Evolutionary conservation across 2,329 filamentous ascomycete genomes (phyloP), one percentile per base, ranked within the genome.

Genomic region (Massarina eburnea): DNA sequence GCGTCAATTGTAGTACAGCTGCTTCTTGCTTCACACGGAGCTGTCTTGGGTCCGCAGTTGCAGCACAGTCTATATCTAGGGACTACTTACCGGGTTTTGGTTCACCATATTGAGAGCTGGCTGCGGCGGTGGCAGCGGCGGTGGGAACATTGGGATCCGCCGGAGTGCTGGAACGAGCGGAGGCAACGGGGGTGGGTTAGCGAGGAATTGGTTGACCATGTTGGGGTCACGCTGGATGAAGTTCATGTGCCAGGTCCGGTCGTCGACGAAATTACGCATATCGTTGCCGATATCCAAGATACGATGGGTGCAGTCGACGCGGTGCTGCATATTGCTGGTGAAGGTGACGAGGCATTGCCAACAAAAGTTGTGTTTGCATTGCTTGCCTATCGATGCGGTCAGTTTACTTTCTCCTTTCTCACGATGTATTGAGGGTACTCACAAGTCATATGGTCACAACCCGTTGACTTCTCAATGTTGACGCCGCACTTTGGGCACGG

Each of bases 361-460:
- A 45, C 57, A 63, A 36, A 63, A 63, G 44, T 59, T 30, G 20
- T 55, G 46, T n/a, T 30, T 29, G 46, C 58, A 63, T 7, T 36
- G 17, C 10, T 30, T 15, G 41, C 58, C 57, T 55, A 12, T 41
- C 19, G 15, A 26, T 7, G 7, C 7, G 10, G 24, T 26, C 24
- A 26, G 24, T 26, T 10, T 26, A n/a, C n/a, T n/a, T n/a, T 10
- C 24, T 26, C 30, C 12, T 6, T 33, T 6, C 8, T 6, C 15
- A 29, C n/a, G 15, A 8, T 19, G 9, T 8, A 3, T 20, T 14
- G 22, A 5, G 15, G 20, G 0, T 18, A 54, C 55, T 46, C 54
- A 60, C 63, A 65, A 0, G 27, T 46, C 48, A 64, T 61, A 21
- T 63, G 58, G 18, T 60, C 52, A 39, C 61, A 65, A 8, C 62